A percentile compares a stretch with the other conserved stretches of the same genome.
Evolutionary conservation across 2,329 filamentous ascomycete species (phyloP).

Genomic region (Cladosporium sp.): DNA sequence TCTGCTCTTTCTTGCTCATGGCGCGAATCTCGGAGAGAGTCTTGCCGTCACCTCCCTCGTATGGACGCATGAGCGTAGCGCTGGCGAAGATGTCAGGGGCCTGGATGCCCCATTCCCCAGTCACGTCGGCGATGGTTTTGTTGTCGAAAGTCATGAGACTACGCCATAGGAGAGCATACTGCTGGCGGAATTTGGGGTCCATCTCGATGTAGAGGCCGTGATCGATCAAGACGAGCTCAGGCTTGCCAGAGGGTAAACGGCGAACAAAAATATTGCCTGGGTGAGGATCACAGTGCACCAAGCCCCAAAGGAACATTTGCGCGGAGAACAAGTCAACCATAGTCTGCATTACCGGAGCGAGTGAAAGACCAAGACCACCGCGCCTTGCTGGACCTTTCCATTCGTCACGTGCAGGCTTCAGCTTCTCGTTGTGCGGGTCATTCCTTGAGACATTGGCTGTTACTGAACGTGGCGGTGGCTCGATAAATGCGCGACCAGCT

Average conservation of each 20-base stretch:
- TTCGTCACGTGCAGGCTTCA: conserved; percentile 77
- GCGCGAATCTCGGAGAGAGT: conserved; percentile 54
- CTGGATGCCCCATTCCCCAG: conserved; percentile 79
- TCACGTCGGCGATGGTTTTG: conserved; percentile 69
- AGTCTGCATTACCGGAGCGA: conserved; percentile 89
- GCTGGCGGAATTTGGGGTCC: conserved; percentile 75
- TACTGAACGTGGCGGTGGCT: conserved; percentile 42
- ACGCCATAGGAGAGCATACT: conserved; percentile 93
- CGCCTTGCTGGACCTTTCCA: conserved; percentile 73
- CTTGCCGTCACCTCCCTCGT: conserved; percentile 76
- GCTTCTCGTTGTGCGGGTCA: conserved; percentile 55
- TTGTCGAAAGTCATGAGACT: conserved; percentile 93
- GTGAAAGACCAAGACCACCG: conserved; percentile 79
- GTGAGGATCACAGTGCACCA: conserved; percentile 95
- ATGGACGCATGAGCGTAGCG: conserved; percentile 85
- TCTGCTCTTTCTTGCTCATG: conserved; percentile 58
- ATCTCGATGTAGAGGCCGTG: conserved; percentile 96
- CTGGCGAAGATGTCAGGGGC: conserved; percentile 89
- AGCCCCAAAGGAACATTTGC: conserved; percentile 96
- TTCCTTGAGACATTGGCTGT: conserved; percentile 38
- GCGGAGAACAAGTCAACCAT: conserved; percentile 97
- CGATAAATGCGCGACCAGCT: conserved; percentile 65
- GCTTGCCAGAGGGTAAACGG: conserved; percentile 73
- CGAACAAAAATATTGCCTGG: conserved; percentile 97
- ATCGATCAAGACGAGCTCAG: conserved; percentile 93